Base-by-base conservation (phyloP, 2,329 filamentous ascomycete species). In the Colletotrichum truncatum region DNA sequence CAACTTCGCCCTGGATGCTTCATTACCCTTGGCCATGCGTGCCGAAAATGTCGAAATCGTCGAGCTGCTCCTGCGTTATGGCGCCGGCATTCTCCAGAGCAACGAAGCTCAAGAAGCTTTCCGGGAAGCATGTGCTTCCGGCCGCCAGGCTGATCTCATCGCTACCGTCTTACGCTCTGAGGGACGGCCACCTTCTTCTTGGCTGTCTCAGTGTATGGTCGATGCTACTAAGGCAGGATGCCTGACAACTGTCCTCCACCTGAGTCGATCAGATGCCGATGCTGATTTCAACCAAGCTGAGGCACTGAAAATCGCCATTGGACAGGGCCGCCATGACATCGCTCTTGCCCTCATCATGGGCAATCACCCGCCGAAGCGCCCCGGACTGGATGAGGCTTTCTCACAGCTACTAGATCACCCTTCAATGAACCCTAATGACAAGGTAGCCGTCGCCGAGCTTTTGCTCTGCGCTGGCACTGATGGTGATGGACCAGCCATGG, bases 401-500 rank as follows among this genome's bases (percentile, higher is more conserved):
- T 75, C 76, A 2, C 72, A 79, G 5, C 74, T 88, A 2, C 80
- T 85, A 63, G 72, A 78, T 2, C 81, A 84, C 51, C 71, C 80
- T 2, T 80, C 81, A 2, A 77, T 86, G 16, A 79, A 78, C 6
- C 81, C 83, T 0, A 79, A 81, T 28, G 81, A 83, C 30, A 87
- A 85, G 69, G 74, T 85, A 41, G 79, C 80, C 3, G 76, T 89
- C 66, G 78, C 84, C 0, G 86, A 90, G 70, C 75, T 87, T 3
- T 71, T 90, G 2, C 77, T 90, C 2, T 88, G 87, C 56, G 86
- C 85, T 1, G 87, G 87, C 0, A 86, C 87, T 1, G 76, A 79
- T 11, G 87, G 87, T 2, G 81, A 85, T 12, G 75, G 79, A 1
- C 74, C 86, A 1, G 80, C 84, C 0, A 74, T 77, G 28, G 84